Conservation (phyloP, 192 early-diverging fungal genomes). For the Rhizoclosmatium globosum region DNA sequence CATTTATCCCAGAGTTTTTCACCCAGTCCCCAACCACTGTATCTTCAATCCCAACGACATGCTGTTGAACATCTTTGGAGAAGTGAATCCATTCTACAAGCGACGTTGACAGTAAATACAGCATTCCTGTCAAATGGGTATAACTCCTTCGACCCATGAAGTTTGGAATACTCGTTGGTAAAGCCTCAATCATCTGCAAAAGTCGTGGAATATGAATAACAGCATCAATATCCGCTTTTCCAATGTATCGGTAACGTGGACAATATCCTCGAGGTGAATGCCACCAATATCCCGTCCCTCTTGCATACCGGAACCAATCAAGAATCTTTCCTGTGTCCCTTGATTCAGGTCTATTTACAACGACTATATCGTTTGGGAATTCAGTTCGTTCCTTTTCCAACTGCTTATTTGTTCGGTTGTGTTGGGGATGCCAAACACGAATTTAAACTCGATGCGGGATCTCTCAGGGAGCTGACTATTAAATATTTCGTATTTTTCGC, state of each 20-base stretch:
- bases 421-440: not conserved
- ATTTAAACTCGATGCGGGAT: not conserved
- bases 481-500: not conserved
- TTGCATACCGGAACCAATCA: constrained; percentile 5
- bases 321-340: constrained; percentile 8
- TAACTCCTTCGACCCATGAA: not conserved
- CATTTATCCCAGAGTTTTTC: not conserved
- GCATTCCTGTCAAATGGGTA: constrained; percentile 19
- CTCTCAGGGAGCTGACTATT: not conserved
- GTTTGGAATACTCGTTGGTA: not conserved
- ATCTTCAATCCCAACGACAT: not conserved
- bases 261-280: constrained; percentile 2
- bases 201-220: constrained; percentile 16
- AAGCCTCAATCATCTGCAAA: not conserved
- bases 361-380: not conserved
- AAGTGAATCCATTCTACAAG: constrained; percentile 3
- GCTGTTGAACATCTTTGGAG: not conserved
- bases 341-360: not conserved
- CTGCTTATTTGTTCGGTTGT: not conserved
- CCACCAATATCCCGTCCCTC: not conserved
- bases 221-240: constrained; percentile 4
- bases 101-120: not conserved
- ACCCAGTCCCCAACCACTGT: not conserved
- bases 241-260: not conserved
- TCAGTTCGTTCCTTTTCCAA: not conserved